A percentile compares a stretch with the other conserved stretches of the same genome.
Evolutionary conservation across 2,329 filamentous ascomycete species (phyloP).

Genomic region (Talaromyces piceae): DNA sequence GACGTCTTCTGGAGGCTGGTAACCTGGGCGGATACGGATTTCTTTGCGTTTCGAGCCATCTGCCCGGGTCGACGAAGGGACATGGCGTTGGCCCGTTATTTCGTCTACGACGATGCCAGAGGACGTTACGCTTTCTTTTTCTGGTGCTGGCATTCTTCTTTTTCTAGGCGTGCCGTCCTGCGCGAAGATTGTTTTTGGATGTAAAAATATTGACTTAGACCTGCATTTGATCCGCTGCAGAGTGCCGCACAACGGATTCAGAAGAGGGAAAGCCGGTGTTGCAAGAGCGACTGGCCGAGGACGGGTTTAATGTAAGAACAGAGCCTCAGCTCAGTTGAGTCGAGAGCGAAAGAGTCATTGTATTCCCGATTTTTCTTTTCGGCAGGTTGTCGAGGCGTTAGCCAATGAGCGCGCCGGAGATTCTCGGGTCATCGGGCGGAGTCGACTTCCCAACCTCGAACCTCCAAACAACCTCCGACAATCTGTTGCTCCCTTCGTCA

Average conservation of each 20-base stretch:
- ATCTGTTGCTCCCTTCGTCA: constrained; percentile 10
- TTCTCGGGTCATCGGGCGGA: constrained; percentile 22
- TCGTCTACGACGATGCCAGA: constrained; percentile 73
- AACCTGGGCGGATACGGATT: constrained; percentile 88
- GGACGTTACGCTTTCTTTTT: constrained; percentile 28
- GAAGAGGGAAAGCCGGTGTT: too few relatives aligned
- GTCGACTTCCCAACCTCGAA: constrained; percentile 21
- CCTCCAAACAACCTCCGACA: constrained; percentile 13
- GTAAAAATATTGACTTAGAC: too few relatives aligned
- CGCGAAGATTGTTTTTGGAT: background rate
- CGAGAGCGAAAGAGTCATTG: background rate
- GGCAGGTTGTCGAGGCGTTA: constrained; percentile 6
- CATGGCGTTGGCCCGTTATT: constrained; percentile 71
- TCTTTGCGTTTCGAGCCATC: constrained; percentile 91
- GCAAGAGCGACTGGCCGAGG: too few relatives aligned
- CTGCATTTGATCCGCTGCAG: too few relatives aligned
- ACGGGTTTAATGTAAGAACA: background rate
- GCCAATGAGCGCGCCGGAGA: constrained; percentile 33
- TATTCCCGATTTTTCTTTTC: constrained; percentile 6
- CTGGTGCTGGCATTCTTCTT: constrained; percentile 46
- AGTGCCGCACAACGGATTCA: too few relatives aligned
- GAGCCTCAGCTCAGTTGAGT: background rate
- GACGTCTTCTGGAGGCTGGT: constrained; percentile 88
- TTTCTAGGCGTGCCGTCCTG: constrained; percentile 15
- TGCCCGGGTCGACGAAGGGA: constrained; percentile 76